These are phyloP conservation scores for Fagopyrum homotropicum DNA, from an alignment of 148 eudicot genomes.

Conservation along the genomic window DNA sequence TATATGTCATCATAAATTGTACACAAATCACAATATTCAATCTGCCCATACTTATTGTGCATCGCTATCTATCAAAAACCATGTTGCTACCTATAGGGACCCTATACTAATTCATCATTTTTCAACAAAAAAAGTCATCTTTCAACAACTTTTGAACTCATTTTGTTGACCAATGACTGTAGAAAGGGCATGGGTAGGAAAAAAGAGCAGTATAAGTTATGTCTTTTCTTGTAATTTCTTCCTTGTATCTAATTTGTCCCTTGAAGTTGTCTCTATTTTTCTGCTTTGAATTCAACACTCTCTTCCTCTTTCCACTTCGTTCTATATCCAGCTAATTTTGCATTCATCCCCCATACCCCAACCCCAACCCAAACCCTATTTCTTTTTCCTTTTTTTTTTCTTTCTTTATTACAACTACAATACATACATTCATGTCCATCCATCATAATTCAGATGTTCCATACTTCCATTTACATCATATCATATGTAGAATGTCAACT, in stretches of 20 bases:
- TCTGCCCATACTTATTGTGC: conserved; percentile 9
- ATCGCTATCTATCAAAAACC: background rate
- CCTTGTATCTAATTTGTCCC: conserved; percentile 2
- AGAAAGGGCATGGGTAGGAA: background rate
- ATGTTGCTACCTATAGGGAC: conserved; percentile 1
- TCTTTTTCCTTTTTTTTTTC: too few relatives aligned
- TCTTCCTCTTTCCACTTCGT: background rate
- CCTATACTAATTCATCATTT: background rate
- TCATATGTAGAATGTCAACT: background rate
- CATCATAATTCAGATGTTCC: background rate
- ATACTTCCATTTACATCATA: background rate
- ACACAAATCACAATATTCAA: conserved; percentile 8
- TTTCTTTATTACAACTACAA: background rate
- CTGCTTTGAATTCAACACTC: conserved; percentile 8
- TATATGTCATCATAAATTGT: background rate
- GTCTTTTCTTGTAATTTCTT: background rate
- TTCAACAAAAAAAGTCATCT: too few relatives aligned
- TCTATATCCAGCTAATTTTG: conserved; percentile 10
- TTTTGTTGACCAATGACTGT: background rate
- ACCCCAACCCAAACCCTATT: background rate
- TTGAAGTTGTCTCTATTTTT: conserved; percentile 7
- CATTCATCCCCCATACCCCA: background rate
- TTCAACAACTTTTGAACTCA: too few relatives aligned
- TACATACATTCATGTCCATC: background rate
- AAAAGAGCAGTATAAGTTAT: background rate